Evolutionary conservation across 441 rosid genomes (phyloP).

Genomic region (California macrophylla): DNA sequence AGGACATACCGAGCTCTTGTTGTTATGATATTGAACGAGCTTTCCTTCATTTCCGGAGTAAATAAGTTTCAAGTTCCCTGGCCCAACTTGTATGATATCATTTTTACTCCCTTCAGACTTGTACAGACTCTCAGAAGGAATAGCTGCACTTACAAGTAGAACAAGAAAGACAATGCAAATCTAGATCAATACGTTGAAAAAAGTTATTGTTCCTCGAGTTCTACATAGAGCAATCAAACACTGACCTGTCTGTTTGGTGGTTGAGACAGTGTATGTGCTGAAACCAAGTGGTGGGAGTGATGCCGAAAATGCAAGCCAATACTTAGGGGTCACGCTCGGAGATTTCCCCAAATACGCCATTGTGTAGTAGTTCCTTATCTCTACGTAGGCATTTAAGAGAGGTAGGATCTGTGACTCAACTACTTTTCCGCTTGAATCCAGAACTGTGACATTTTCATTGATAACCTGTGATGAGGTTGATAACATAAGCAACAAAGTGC

Average conservation of each 20-base stretch:
- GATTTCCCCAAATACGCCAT: conserved; percentile 66
- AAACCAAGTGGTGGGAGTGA: conserved; percentile 91
- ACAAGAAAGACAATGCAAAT: conserved; percentile 10
- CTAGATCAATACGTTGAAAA: conserved; percentile 16
- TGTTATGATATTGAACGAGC: conserved; percentile 37
- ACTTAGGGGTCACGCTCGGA: conserved; percentile 57
- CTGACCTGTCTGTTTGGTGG: conserved; percentile 56
- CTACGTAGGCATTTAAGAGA: conserved; percentile 38
- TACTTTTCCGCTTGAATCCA: conserved; percentile 71
- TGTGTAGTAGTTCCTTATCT: conserved; percentile 60
- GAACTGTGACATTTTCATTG: conserved; percentile 50
- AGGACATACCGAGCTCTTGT: conserved; percentile 30
- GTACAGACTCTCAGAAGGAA: conserved; percentile 28
- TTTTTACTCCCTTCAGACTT: conserved; percentile 19
- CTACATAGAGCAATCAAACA: background rate
- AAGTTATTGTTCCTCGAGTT: background rate
- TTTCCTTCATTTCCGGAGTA: conserved; percentile 43
- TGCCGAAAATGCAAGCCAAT: conserved; percentile 77
- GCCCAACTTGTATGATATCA: conserved; percentile 39
- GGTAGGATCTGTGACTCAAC: conserved; percentile 85
- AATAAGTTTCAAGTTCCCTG: conserved; percentile 42
- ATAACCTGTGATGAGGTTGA: conserved; percentile 44
- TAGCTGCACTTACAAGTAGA: conserved; percentile 25
- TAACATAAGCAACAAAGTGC: conserved; percentile 1
- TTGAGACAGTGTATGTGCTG: conserved; percentile 69